Conservation (phyloP, 257 asterid species). For the Misopates orontium region DNA sequence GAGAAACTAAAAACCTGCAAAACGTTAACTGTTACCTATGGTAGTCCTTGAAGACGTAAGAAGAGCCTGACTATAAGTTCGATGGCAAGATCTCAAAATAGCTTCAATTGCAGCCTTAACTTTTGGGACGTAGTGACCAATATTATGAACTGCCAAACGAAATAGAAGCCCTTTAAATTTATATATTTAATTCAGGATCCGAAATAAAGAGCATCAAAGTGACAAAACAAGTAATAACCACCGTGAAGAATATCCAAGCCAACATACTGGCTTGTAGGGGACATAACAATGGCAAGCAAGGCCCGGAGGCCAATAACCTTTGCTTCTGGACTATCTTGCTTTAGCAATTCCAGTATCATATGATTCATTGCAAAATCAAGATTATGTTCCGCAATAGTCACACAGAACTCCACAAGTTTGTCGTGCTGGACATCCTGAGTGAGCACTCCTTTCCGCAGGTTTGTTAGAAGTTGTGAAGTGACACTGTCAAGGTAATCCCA, state of each 20-base stretch:
- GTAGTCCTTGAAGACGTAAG: constrained; percentile 97
- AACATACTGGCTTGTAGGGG: constrained; percentile 91
- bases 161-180: constrained; percentile 29
- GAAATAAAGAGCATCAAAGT: constrained; percentile 16
- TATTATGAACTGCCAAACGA: constrained; percentile 76
- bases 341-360: constrained; percentile 87
- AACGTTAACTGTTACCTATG: constrained; percentile 54
- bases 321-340: constrained; percentile 98
- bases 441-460: constrained; percentile 91
- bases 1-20: constrained; percentile 21
- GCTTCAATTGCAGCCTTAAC: constrained; percentile 97
- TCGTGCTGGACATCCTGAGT: constrained; percentile 98
- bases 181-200: constrained; percentile 22
- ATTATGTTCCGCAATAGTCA: constrained; percentile 96
- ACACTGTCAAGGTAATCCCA: constrained; percentile 99
- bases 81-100: constrained; percentile 87
- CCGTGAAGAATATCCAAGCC: constrained; percentile 99
- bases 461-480: constrained; percentile 91
- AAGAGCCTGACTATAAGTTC: constrained; percentile 85
- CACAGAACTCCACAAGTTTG: constrained; percentile 97
- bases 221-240: constrained; percentile 38
- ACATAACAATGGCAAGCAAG: constrained; percentile 95
- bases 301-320: constrained; percentile 99
- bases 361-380: constrained; percentile 99
- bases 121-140: constrained; percentile 97